phyloP scores from a whole-genome alignment of 2,329 filamentous ascomycete species.

The Botrytis byssoidea region DNA sequence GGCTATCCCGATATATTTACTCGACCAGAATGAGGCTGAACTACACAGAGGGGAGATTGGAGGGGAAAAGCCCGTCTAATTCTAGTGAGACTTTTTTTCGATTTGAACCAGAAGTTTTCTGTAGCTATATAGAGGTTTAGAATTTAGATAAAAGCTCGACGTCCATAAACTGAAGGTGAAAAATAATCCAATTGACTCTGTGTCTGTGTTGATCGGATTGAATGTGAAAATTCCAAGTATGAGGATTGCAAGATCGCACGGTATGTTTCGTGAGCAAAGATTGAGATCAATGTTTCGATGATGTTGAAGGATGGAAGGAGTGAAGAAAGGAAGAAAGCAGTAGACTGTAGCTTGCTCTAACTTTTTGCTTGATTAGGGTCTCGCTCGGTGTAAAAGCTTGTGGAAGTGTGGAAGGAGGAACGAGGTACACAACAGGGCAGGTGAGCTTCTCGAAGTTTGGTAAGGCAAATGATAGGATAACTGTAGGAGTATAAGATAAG shows the following conservation, averaged over 20 bases:
- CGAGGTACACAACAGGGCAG: slow-evolving; percentile 18
- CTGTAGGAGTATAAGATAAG: neutral
- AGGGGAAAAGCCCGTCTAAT: neutral
- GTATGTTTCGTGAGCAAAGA: neutral
- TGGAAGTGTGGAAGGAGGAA: slow-evolving; percentile 14
- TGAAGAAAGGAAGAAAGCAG: slow-evolving; percentile 5
- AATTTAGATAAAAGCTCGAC: slow-evolving; percentile 2
- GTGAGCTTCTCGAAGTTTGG: slow-evolving; percentile 21
- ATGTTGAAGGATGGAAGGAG: slow-evolving; percentile 11
- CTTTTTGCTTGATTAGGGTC: neutral
- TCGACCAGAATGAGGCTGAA: slow-evolving; percentile 11
- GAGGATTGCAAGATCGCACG: neutral
- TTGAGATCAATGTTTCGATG: neutral
- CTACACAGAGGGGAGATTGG: slow-evolving; percentile 18
- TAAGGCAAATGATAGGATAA: slow-evolving; percentile 16
- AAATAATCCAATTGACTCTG: neutral
- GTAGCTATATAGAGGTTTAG: neutral
- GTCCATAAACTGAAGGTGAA: neutral
- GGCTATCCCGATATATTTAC: slow-evolving; percentile 3
- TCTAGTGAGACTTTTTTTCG: slow-evolving; percentile 15
- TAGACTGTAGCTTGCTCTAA: neutral
- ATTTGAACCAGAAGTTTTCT: slow-evolving; percentile 8
- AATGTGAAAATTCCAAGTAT: neutral
- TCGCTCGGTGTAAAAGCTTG: slow-evolving; percentile 8
- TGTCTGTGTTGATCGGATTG: neutral